Evolutionary conservation across 2,329 filamentous ascomycete species (phyloP).

Genomic region (Grosmannia clavigera): DNA sequence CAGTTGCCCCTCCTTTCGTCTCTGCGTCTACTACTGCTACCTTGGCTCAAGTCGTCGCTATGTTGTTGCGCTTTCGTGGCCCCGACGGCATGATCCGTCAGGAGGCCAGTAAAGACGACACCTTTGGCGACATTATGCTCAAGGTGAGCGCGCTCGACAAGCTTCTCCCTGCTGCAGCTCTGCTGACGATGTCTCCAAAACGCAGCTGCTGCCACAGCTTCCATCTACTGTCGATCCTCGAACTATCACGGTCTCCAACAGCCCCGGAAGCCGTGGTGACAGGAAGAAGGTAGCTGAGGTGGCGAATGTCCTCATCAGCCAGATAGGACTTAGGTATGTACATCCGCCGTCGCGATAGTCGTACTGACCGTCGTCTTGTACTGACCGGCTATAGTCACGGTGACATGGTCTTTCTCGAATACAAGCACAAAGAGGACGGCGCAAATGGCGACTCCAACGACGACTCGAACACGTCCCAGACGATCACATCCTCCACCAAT

Average conservation of each 20-base stretch:
- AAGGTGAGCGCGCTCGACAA: constrained; percentile 27
- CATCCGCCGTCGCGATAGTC: too few species aligned
- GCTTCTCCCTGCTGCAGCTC: background rate
- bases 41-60: constrained; percentile 26
- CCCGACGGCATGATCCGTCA: constrained; percentile 88
- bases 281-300: constrained; percentile 48
- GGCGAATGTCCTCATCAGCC: constrained; percentile 38
- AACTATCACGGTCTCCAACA: constrained; percentile 50
- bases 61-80: constrained; percentile 79
- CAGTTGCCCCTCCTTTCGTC: background rate
- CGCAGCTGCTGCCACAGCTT: constrained; percentile 44
- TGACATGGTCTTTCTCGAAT: constrained; percentile 80
- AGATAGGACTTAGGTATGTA: constrained; percentile 46
- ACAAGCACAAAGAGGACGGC: constrained; percentile 46
- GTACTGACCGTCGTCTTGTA: background rate
- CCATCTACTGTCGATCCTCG: constrained; percentile 49
- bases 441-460: constrained; percentile 27
- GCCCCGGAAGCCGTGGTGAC: constrained; percentile 40
- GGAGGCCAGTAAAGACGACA: constrained; percentile 59
- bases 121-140: constrained; percentile 52
- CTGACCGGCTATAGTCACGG: constrained; percentile 51
- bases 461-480: background rate
- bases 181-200: background rate
- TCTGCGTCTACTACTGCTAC: background rate
- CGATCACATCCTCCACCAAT: constrained; percentile 36